phyloP scores from a whole-genome alignment of 768 basidiomycete genomes.

The Mycena amicta region DNA sequence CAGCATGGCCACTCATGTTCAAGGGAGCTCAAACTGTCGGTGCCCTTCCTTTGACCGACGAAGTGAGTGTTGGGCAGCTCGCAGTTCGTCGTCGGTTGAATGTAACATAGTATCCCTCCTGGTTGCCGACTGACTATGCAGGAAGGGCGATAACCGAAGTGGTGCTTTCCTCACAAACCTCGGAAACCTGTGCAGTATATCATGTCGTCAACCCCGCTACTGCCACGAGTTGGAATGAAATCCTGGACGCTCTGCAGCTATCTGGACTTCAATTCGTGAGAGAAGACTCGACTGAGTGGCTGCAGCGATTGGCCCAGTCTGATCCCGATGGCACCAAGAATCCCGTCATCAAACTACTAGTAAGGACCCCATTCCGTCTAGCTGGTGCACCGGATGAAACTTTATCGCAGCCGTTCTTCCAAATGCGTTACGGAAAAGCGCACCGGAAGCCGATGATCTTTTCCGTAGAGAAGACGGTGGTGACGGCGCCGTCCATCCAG shows the following conservation, averaged over 20 bases:
- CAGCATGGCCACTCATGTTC: conserved; percentile 34
- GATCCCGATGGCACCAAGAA: conserved; percentile 41
- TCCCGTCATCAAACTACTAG: conserved; percentile 47
- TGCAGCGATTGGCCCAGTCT: conserved; percentile 35
- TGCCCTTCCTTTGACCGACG: conserved; percentile 33
- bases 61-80: conserved; percentile 24
- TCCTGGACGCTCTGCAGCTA: conserved; percentile 40
- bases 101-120: conserved; percentile 38
- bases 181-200: conserved; percentile 31
- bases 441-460: conserved; percentile 37
- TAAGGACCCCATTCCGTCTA: conserved; percentile 19
- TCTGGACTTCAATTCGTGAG: conserved; percentile 43
- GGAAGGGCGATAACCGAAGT: conserved; percentile 51
- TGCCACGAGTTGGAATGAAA: conserved; percentile 37
- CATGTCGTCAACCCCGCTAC: conserved; percentile 41
- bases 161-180: conserved; percentile 23
- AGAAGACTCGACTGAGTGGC: conserved; percentile 39
- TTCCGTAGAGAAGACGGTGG: conserved; percentile 32
- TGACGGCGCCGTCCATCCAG: conserved; percentile 35
- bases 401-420: conserved; percentile 35
- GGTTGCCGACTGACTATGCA: conserved; percentile 58
- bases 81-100: background rate
- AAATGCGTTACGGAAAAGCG: conserved; percentile 27
- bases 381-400: background rate
- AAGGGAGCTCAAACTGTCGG: conserved; percentile 45